Percentiles rank a stretch among this genome's conserved stretches.
These are phyloP conservation scores for Globisporangium yorkense DNA, from an alignment of 352 stramenopile species.

Conservation along the genomic window DNA sequence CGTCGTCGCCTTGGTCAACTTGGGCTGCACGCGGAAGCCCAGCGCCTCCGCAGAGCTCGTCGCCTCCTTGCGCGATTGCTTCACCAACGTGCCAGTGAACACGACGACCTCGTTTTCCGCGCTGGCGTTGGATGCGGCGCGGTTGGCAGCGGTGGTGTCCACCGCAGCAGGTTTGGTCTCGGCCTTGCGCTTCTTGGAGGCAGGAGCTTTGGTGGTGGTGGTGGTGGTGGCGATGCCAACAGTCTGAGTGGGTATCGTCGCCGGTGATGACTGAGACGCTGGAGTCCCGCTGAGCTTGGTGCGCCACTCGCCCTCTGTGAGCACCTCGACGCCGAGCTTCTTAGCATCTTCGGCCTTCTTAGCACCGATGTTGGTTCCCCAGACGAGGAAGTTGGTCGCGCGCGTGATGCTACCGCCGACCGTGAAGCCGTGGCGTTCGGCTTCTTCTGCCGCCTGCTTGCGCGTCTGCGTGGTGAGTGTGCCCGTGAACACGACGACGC, in stretches of 20 bases:
- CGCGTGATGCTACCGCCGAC: slow-evolving; percentile 31
- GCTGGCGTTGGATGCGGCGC: neutral
- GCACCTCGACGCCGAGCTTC: slow-evolving; percentile 27
- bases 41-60: slow-evolving; percentile 16
- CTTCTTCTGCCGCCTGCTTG: slow-evolving; percentile 25
- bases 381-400: slow-evolving; percentile 43
- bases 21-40: slow-evolving; percentile 21
- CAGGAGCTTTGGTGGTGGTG: neutral
- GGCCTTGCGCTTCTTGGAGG: slow-evolving; percentile 16
- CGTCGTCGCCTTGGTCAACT: slow-evolving; percentile 25
- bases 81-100: slow-evolving; percentile 45
- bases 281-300: slow-evolving; percentile 12
- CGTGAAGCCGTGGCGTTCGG: slow-evolving; percentile 30
- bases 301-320: slow-evolving; percentile 37
- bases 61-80: slow-evolving; percentile 23
- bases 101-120: slow-evolving; percentile 25
- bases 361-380: slow-evolving; percentile 33
- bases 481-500: neutral
- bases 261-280: neutral
- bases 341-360: slow-evolving; percentile 46
- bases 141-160: neutral
- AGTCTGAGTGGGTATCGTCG: neutral
- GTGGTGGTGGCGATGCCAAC: neutral
- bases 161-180: neutral
- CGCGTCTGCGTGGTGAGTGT: slow-evolving; percentile 22